Base-by-base conservation (phyloP, 805 yeast species). In the Suhomyces tanzawaensis region DNA sequence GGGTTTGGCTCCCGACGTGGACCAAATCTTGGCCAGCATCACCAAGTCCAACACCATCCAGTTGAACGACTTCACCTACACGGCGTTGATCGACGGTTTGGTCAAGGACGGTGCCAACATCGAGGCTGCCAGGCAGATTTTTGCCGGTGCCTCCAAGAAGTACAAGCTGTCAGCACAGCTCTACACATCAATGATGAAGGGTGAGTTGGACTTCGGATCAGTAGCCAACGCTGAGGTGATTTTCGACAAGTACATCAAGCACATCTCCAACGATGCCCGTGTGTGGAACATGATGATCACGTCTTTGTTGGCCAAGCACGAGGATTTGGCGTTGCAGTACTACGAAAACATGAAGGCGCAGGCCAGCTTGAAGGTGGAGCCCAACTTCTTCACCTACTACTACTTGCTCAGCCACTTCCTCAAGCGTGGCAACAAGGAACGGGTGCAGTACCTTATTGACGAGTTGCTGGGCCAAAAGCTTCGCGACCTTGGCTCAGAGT, bases 51-150 rank as follows among this genome's bases (percentile, higher is more conserved):
- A 52, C 12, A 34, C 42, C 13, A 28, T 76, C 41, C 47, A 53
- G 24, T 54, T 66, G 40, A 79, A 73, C 49, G 60, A 64, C 23
- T 65, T 62, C 37, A 74, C 84, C 19, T 56, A 71, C 39, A 67
- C 81, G 6, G 61, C 79, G 8, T 61, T 84, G 24, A 63, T 82
- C 40, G 74, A 71, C 37, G 79, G 79, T 11, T 65, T 82, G 41
- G 63, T 72, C 41, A 68, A 68, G 47, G 67, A 70, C 36, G 67
- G 71, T n/a, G 40, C 63, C 26, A 70, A 78, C 38, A 50, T 72
- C 8, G 65, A 60, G 11, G 70, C 77, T n/a, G 85, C 85, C 1
- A 62, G 82, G 31, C 47, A 51, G 1, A 47, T 82, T 19, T 76
- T 72, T 50, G 62, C 71, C 12, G 53, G 58, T 36, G 63, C 77